phyloP scores from a whole-genome alignment of 495 filamentous ascomycete genomes.

The Podospora anserina region DNA sequence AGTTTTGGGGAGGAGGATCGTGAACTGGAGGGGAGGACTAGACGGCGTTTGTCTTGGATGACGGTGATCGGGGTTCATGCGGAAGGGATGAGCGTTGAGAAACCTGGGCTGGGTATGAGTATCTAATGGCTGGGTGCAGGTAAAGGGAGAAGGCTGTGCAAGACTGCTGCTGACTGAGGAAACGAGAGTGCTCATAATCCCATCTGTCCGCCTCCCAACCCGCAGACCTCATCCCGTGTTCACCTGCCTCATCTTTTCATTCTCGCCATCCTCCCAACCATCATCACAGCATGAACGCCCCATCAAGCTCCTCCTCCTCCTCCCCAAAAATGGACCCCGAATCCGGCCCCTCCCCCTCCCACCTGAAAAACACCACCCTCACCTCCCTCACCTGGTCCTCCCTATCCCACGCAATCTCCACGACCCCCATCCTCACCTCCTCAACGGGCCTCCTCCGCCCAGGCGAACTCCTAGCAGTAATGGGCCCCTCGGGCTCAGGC shows the following conservation, averaged over 20 bases:
- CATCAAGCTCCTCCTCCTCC: neutral
- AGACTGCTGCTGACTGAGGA: no score
- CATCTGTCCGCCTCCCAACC: no score
- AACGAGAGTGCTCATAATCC: no score
- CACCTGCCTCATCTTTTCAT: no score
- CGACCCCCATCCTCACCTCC: neutral
- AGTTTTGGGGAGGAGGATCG: neutral
- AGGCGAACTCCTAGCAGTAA: conserved; percentile 72
- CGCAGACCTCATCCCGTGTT: no score
- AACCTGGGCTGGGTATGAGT: neutral
- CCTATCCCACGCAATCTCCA: conserved; percentile 1
- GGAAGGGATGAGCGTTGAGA: neutral
- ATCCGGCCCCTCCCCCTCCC: neutral
- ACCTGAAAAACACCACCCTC: neutral
- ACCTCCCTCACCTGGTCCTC: conserved; percentile 11
- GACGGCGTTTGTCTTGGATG: neutral
- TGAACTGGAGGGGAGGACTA: neutral
- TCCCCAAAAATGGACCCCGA: neutral
- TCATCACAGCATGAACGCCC: neutral
- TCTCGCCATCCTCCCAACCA: neutral
- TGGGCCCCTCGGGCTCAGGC: conserved; percentile 73
- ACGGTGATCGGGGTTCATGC: neutral
- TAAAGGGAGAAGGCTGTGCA: neutral
- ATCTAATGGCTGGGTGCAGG: neutral
- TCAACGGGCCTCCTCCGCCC: neutral